Evolutionary conservation across 2,329 filamentous ascomycete species (phyloP).

Genomic region (Capronia americana): DNA sequence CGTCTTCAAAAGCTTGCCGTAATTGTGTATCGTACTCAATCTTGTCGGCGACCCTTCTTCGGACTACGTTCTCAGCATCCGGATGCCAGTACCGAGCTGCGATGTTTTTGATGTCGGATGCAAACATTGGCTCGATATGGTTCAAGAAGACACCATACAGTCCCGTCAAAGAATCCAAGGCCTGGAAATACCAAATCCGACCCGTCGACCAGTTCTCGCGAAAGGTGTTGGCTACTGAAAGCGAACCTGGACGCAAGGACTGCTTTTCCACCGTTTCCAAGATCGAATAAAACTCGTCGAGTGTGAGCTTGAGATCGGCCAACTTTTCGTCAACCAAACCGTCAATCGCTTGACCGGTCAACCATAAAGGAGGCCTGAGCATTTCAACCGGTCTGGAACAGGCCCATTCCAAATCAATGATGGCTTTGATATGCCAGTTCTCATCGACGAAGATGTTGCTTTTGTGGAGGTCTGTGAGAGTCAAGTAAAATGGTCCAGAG

Average conservation of each 20-base stretch:
- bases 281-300: constrained; percentile 22
- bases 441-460: constrained; percentile 45
- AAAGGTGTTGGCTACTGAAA: constrained; percentile 10
- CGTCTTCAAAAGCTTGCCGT: constrained; percentile 11
- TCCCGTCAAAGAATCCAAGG: constrained; percentile 17
- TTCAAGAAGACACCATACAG: constrained; percentile 22
- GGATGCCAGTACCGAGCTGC: constrained; percentile 15
- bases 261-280: constrained; percentile 20
- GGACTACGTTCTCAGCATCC: constrained; percentile 8
- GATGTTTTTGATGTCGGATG: background rate
- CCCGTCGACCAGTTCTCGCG: constrained; percentile 17
- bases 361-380: constrained; percentile 39
- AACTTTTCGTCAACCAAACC: constrained; percentile 23
- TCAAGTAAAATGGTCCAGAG: constrained; percentile 47
- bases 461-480: constrained; percentile 50
- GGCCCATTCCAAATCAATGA: constrained; percentile 49
- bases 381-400: constrained; percentile 44
- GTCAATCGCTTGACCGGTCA: constrained; percentile 28
- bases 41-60: constrained; percentile 5
- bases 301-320: constrained; percentile 13
- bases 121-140: constrained; percentile 15
- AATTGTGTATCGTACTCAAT: constrained; percentile 6
- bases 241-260: background rate
- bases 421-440: constrained; percentile 45
- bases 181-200: constrained; percentile 19